These are phyloP conservation scores for Mycena olivaceomarginata DNA, from an alignment of 768 basidiomycete genomes.

Conservation along the genomic window DNA sequence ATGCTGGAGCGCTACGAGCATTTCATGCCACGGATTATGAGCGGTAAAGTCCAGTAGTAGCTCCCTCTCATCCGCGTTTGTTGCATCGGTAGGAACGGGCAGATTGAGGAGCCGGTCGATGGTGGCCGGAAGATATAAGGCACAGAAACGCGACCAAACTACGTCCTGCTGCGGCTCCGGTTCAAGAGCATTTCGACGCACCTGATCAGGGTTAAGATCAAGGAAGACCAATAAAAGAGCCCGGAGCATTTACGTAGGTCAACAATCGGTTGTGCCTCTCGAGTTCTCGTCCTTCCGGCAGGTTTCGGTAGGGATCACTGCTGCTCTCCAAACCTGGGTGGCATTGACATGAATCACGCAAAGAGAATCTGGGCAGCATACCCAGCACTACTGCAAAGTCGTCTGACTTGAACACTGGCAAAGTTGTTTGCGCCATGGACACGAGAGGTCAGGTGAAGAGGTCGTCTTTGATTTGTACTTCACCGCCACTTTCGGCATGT, in stretches of 20 bases:
- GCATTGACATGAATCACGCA: background rate
- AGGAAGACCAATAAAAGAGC: background rate
- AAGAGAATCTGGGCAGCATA: background rate
- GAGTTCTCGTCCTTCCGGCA: conserved; percentile 25
- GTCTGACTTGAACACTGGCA: background rate
- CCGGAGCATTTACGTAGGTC: conserved; percentile 7
- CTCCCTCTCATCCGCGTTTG: background rate
- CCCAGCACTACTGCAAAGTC: conserved; percentile 35
- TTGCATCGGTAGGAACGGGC: conserved; percentile 24
- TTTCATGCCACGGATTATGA: conserved; percentile 45
- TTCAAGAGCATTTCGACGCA: conserved; percentile 8
- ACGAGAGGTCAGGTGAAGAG: background rate
- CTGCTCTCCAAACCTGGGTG: conserved; percentile 24
- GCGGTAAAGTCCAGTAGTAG: conserved; percentile 9
- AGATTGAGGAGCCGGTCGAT: conserved; percentile 42
- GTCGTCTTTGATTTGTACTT: no score
- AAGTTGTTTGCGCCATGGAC: background rate
- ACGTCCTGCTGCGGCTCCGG: conserved; percentile 37
- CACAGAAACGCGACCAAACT: conserved; percentile 44
- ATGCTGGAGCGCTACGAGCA: conserved; percentile 46
- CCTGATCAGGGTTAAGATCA: conserved; percentile 5
- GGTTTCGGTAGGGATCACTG: background rate
- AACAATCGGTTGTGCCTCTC: conserved; percentile 19
- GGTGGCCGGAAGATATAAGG: conserved; percentile 45
- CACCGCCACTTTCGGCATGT: background rate